Evolutionary conservation across 306 rosid species (phyloP).

Genomic region (Rosa multiflora): DNA sequence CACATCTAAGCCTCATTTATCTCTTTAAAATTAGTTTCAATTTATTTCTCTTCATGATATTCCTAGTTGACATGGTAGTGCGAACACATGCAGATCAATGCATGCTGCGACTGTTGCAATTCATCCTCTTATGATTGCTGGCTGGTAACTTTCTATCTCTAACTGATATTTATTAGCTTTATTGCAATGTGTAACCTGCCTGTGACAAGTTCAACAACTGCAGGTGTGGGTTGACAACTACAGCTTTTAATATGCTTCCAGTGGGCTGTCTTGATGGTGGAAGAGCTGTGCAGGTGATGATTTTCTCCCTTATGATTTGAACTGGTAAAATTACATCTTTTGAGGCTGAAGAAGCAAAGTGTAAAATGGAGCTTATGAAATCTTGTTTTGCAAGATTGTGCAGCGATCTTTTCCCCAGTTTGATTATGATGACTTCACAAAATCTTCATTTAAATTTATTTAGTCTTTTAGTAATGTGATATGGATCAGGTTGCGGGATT

Average conservation of each 20-base stretch:
- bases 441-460: neutral
- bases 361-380: slow-evolving; percentile 11
- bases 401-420: neutral
- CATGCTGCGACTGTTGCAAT: slow-evolving; percentile 88
- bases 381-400: slow-evolving; percentile 12
- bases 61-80: slow-evolving; percentile 27
- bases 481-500: neutral
- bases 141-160: slow-evolving; percentile 70
- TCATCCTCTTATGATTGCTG: slow-evolving; percentile 96
- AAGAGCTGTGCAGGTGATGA: slow-evolving; percentile 81
- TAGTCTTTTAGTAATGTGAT: neutral
- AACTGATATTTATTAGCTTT: slow-evolving; percentile 26
- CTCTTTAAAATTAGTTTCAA: neutral
- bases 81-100: slow-evolving; percentile 65
- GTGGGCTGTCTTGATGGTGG: slow-evolving; percentile 99
- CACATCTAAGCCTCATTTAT: neutral
- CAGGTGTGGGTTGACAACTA: slow-evolving; percentile 96
- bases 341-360: slow-evolving; percentile 17
- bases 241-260: slow-evolving; percentile 98
- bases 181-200: slow-evolving; percentile 16
- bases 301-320: slow-evolving; percentile 16
- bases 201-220: slow-evolving; percentile 27
- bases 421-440: neutral
- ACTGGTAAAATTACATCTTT: slow-evolving; percentile 15
- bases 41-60: neutral